Percentiles rank a stretch among this genome's conserved stretches.
Evolutionary conservation across 805 yeast species (phyloP).

Genomic region (Teunomyces atbi): DNA sequence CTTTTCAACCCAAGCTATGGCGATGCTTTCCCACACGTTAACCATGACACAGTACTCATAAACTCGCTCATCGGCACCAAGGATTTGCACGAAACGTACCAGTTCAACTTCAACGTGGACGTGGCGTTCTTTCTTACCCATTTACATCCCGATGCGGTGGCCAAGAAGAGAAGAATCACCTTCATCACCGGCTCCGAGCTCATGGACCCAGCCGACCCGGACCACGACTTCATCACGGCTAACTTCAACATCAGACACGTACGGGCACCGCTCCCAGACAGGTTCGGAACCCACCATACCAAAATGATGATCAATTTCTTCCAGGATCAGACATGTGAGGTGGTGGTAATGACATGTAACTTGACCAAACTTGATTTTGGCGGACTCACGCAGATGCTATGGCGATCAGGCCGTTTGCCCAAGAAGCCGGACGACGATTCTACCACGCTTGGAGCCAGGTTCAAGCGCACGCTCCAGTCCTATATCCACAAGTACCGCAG

Average conservation of each 20-base stretch:
- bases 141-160: conserved; percentile 24
- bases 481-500: conserved; percentile 48
- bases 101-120: conserved; percentile 51
- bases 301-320: conserved; percentile 64
- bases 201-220: conserved; percentile 11
- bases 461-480: conserved; percentile 42
- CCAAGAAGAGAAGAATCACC: conserved; percentile 19
- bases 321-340: conserved; percentile 43
- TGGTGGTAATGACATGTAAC: conserved; percentile 61
- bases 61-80: conserved; percentile 28
- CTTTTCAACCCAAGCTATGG: conserved; percentile 26
- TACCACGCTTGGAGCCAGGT: conserved; percentile 17
- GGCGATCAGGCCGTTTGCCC: conserved; percentile 54
- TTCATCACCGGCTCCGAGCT: conserved; percentile 30
- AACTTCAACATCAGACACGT: conserved; percentile 29
- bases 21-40: conserved; percentile 14
- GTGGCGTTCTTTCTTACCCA: conserved; percentile 36
- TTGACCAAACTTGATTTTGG: conserved; percentile 53
- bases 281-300: conserved; percentile 57
- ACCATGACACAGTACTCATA: conserved; percentile 27
- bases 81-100: conserved; percentile 35
- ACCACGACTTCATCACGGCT: conserved; percentile 11
- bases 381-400: conserved; percentile 62
- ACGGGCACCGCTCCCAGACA: conserved; percentile 30
- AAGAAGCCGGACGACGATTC: conserved; percentile 1